Evolutionary conservation across 2,329 filamentous ascomycete genomes (phyloP).

Genomic region (Ceratocystis albifundus): DNA sequence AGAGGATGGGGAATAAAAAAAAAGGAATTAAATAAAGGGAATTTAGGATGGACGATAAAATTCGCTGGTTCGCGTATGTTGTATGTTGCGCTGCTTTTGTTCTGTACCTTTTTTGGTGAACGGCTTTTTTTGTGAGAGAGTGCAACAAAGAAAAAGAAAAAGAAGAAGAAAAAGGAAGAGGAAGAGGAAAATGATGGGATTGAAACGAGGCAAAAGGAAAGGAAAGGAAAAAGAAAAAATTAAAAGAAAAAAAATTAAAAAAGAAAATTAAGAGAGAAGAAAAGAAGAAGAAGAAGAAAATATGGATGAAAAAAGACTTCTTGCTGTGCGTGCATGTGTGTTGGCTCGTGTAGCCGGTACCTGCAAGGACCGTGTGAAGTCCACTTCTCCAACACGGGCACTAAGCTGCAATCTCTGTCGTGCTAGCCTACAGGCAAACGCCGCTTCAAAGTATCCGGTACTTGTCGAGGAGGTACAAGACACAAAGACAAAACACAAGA

Average conservation of each 20-base stretch:
- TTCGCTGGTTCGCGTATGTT: constrained; percentile 10
- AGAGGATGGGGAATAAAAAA: constrained; percentile 7
- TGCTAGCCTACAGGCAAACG: constrained; percentile 1
- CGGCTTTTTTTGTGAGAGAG: constrained; percentile 4
- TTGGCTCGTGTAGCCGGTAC: constrained; percentile 10
- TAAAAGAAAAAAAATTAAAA: constrained; percentile 11
- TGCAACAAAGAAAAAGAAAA: not conserved
- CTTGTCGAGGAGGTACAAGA: not conserved
- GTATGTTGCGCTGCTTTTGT: constrained; percentile 5
- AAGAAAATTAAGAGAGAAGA: not conserved
- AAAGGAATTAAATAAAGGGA: constrained; percentile 2
- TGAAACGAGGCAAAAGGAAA: not conserved
- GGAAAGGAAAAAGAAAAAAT: constrained; percentile 17
- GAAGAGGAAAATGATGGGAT: not conserved
- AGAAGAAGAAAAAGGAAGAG: constrained; percentile 8
- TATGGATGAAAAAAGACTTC: constrained; percentile 4
- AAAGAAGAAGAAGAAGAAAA: constrained; percentile 17
- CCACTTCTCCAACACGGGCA: constrained; percentile 10
- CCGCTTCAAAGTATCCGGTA: constrained; percentile 4
- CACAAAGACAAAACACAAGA: not conserved
- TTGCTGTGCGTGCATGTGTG: constrained; percentile 7
- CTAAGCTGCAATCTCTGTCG: constrained; percentile 6
- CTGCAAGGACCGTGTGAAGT: constrained; percentile 7
- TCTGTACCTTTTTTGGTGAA: constrained; percentile 2
- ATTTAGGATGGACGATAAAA: constrained; percentile 13